Evolutionary conservation across 2,329 filamentous ascomycete genomes (phyloP).

Genomic region (Verticillium nonalfalfae): DNA sequence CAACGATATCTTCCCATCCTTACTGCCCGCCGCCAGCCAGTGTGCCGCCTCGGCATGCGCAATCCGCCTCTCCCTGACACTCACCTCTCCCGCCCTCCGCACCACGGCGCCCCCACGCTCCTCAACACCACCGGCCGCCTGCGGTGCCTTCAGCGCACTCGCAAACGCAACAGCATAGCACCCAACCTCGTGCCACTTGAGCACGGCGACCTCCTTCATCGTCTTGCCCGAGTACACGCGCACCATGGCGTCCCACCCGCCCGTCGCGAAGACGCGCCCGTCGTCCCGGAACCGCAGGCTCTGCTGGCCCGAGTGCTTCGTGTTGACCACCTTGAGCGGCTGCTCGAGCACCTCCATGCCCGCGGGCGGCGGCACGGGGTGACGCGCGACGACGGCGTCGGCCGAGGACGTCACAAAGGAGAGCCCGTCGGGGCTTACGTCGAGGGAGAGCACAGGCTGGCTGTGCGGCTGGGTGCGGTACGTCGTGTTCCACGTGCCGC

Average conservation of each 20-base stretch:
- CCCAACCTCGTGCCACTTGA: slow-evolving; percentile 91
- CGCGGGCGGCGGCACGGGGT: slow-evolving; percentile 46
- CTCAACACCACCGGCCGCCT: background rate
- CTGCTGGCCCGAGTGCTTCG: slow-evolving; percentile 89
- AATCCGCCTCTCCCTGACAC: slow-evolving; percentile 58
- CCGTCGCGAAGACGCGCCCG: slow-evolving; percentile 77
- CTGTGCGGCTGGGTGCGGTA: slow-evolving; percentile 65
- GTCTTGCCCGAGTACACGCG: slow-evolving; percentile 76
- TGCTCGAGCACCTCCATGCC: slow-evolving; percentile 19
- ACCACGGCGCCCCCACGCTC: slow-evolving; percentile 1
- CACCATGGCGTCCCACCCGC: slow-evolving; percentile 82
- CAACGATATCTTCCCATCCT: slow-evolving; percentile 90
- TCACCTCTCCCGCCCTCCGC: slow-evolving; percentile 19
- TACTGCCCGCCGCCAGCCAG: slow-evolving; percentile 86
- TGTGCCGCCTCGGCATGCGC: slow-evolving; percentile 64
- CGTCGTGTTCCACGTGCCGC: slow-evolving; percentile 37
- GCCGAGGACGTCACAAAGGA: slow-evolving; percentile 77
- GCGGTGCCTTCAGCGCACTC: background rate
- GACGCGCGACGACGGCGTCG: slow-evolving; percentile 72
- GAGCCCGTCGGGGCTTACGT: slow-evolving; percentile 39
- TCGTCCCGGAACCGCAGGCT: slow-evolving; percentile 71
- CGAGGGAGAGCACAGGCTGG: slow-evolving; percentile 76
- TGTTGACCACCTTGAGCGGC: slow-evolving; percentile 60
- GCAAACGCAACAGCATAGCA: slow-evolving; percentile 79
- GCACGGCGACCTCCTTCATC: slow-evolving; percentile 79